Percentiles rank a stretch among this genome's conserved stretches.
Conservation (phyloP, 805 yeast species). For the Myxozyma neglecta region DNA sequence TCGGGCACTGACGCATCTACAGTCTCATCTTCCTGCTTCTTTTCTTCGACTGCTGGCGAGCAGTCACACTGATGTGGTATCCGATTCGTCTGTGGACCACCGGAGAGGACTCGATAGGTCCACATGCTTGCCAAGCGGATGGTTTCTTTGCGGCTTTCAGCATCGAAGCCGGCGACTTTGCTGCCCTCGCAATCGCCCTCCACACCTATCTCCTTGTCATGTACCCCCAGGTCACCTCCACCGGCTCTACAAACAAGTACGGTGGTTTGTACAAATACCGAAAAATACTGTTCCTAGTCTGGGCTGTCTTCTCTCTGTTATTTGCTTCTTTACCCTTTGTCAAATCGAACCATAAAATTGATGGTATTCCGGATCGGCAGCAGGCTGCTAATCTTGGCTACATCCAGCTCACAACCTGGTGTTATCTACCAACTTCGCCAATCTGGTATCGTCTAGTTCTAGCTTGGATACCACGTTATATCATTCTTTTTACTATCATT, state of each 20-base stretch:
- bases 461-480: slow-evolving; percentile 80
- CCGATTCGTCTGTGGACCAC: slow-evolving; percentile 45
- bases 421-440: slow-evolving; percentile 73
- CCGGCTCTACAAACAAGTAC: slow-evolving; percentile 13
- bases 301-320: slow-evolving; percentile 61
- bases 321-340: slow-evolving; percentile 75
- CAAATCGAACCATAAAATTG: slow-evolving; percentile 15
- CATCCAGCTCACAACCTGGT: slow-evolving; percentile 66
- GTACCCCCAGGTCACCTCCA: slow-evolving; percentile 23
- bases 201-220: slow-evolving; percentile 78
- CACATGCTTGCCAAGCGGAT: slow-evolving; percentile 26
- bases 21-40: slow-evolving; percentile 64
- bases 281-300: slow-evolving; percentile 55
- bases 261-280: slow-evolving; percentile 64
- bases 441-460: slow-evolving; percentile 70
- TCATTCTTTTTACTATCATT: slow-evolving; percentile 61
- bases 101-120: slow-evolving; percentile 24
- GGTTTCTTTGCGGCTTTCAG: slow-evolving; percentile 29
- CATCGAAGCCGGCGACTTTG: slow-evolving; percentile 64
- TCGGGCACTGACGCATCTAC: slow-evolving; percentile 46
- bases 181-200: slow-evolving; percentile 76
- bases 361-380: slow-evolving; percentile 28
- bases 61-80: slow-evolving; percentile 63
- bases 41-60: slow-evolving; percentile 74
- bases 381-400: slow-evolving; percentile 50